phyloP scores from a whole-genome alignment of 78 protist genomes.

The Dictyostelium brefeldianum region DNA sequence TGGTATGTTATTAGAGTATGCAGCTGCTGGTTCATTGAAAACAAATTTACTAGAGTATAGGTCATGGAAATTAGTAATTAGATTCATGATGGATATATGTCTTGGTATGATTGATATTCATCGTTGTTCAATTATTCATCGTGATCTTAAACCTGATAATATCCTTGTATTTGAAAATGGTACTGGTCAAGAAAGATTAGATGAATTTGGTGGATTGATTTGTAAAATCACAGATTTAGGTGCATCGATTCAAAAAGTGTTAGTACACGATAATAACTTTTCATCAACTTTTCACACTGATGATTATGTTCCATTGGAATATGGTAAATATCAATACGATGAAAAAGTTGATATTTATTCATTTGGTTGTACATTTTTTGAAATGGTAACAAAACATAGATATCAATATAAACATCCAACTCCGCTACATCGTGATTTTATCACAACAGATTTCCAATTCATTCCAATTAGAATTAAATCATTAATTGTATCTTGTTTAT shows the following conservation, averaged over 20 bases:
- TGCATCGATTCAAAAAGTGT: neutral
- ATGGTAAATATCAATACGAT: constrained; percentile 25
- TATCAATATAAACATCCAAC: constrained; percentile 28
- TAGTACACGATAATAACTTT: constrained; percentile 17
- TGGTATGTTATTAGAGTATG: constrained; percentile 16
- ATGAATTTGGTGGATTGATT: constrained; percentile 4
- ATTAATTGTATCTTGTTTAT: neutral
- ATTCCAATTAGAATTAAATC: neutral
- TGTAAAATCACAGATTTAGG: constrained; percentile 32
- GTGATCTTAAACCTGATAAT: constrained; percentile 86
- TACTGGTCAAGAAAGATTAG: neutral
- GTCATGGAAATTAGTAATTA: constrained; percentile 2
- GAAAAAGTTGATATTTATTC: constrained; percentile 16
- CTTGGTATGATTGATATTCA: constrained; percentile 81
- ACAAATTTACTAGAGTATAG: neutral
- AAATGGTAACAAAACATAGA: constrained; percentile 29
- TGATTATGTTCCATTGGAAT: constrained; percentile 17
- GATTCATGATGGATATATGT: constrained; percentile 10
- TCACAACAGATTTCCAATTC: neutral
- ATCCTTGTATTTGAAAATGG: constrained; percentile 56
- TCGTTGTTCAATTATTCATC: constrained; percentile 40
- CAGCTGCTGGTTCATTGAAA: neutral
- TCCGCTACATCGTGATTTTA: constrained; percentile 9
- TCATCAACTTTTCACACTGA: constrained; percentile 28
- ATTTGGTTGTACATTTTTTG: constrained; percentile 13